Evolutionary conservation across 139 green algal species (phyloP).

Genomic region (Limnomonas spitsbergensis): DNA sequence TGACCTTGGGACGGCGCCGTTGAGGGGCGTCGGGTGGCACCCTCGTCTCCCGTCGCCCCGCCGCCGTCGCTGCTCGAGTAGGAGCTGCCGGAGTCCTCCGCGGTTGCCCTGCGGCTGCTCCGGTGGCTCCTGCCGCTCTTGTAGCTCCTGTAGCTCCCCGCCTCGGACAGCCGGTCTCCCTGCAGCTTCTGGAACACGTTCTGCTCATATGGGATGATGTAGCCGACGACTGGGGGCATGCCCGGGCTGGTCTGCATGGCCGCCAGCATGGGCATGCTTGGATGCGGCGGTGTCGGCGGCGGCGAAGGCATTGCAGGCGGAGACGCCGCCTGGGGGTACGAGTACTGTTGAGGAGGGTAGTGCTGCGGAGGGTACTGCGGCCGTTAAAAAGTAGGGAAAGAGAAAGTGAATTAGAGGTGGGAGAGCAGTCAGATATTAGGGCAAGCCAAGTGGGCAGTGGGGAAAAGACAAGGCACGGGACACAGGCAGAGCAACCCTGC

Average conservation of each 20-base stretch:
- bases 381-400: too few relatives aligned
- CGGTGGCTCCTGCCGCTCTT: not conserved
- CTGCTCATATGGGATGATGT: constrained; percentile 40
- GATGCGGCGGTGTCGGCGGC: constrained; percentile 1
- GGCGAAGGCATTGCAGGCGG: not conserved
- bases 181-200: not conserved
- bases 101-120: not conserved
- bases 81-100: not conserved
- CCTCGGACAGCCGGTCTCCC: not conserved
- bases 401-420: too few relatives aligned
- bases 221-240: constrained; percentile 30
- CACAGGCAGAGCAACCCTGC: too few relatives aligned
- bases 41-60: too few relatives aligned
- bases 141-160: not conserved
- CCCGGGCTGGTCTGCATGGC: constrained; percentile 16
- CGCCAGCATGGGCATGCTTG: constrained; percentile 25
- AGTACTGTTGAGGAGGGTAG: too few relatives aligned
- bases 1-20: too few relatives aligned
- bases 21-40: too few relatives aligned
- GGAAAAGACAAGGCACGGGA: too few relatives aligned
- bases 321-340: not conserved
- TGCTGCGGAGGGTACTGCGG: too few relatives aligned
- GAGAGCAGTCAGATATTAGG: too few relatives aligned
- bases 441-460: too few relatives aligned
- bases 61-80: not conserved